Evolutionary conservation across 2,329 filamentous ascomycete species (phyloP), one percentile per base, ranked within the genome.

Genomic region (Cytospora paraplurivora): DNA sequence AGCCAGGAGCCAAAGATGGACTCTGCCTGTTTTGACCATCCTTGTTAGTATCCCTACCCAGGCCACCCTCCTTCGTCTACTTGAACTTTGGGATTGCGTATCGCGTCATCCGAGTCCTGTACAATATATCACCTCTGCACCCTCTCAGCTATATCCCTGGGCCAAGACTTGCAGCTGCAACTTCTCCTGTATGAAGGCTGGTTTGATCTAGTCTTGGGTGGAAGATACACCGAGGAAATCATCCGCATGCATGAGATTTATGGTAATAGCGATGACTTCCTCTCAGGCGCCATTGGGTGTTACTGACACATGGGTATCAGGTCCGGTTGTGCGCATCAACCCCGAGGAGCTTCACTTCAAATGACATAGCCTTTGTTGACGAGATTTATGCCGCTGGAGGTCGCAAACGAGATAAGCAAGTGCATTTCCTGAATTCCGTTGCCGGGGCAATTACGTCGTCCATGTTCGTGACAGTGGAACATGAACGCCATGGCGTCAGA

Each of bases 111-210:
- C 2, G 27, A 27, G 27, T 27, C 27, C 27, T 73, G 1, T 77
- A 77, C 68, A 77, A 78, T 59, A 66, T 79, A 55, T 78, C 77
- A 2, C 74, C 76, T 3, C 65, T 78, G 17, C 77, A 79, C 56
- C 77, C 76, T 1, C 65, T 79, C 27, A 69, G 68, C 62, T 68
- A 68, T 10, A 73, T 79, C 27, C 77, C 77, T 6, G 77, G 77
- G 0, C 76, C 76, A 0, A 75, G 68, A 60, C 57, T 78, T 1
- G 74, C 77, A 2, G 75, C 75, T 1, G 71, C 69, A 4, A 75
- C 72, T 8, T 8, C 76, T 76, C 47, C 59, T 73, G 1, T 76
- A 76, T 13, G 77, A 79, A 56, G 73, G 74, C 7, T 79, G 75
- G 56, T 72, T 76, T 55, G 77, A 79, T 59, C 70, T 73, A 61